Evolutionary conservation across 202 grass and related monocot genomes (phyloP), one percentile per base, ranked within the genome.

Genomic region (Eragrostis tef): DNA sequence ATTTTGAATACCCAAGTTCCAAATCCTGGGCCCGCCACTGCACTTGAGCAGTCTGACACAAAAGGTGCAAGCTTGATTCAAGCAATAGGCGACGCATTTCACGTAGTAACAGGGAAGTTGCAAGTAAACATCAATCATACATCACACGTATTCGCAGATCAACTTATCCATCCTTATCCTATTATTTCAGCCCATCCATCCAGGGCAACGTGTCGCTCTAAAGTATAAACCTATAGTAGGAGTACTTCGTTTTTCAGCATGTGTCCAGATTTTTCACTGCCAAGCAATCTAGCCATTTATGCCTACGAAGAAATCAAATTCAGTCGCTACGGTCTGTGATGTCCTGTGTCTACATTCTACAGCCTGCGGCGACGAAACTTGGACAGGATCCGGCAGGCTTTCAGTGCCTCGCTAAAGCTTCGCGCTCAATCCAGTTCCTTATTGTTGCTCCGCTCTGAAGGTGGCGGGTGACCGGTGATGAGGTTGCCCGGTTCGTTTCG

Each of bases 71-170:
- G 31, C 13, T 82, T 29, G 62, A 25, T 63, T 52, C 69, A 67
- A 56, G 49, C 26, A n/a, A 3, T 19, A 1, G 48, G 47, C 26
- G 12, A 20, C 7, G 13, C 44, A 26, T 85, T 17, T 27, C 62
- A 48, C 34, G 34, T 4, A n/a, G n/a, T n/a, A 5, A 39, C 34
- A 39, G 34, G 36, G 14, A 14, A 52, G 27, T 53, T 67, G 22
- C 68, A 67, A 1, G 70, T 68, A 86, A 68, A 59, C 77, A 67
- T 60, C 70, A 60, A 17, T 49, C 61, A 17, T 10, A 45, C 50
- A 66, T 63, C 62, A 69, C 2, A 42, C 7, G 19, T 26, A 59
- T 22, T 17, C 17, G 31, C 62, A 34, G 0, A 62, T 41, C 34
- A 45, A 45, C 14, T 21, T 70, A 9, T 20, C 24, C 21, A 67